phyloP scores from a whole-genome alignment of 306 rosid genomes.

The Hippophae tibetana region DNA sequence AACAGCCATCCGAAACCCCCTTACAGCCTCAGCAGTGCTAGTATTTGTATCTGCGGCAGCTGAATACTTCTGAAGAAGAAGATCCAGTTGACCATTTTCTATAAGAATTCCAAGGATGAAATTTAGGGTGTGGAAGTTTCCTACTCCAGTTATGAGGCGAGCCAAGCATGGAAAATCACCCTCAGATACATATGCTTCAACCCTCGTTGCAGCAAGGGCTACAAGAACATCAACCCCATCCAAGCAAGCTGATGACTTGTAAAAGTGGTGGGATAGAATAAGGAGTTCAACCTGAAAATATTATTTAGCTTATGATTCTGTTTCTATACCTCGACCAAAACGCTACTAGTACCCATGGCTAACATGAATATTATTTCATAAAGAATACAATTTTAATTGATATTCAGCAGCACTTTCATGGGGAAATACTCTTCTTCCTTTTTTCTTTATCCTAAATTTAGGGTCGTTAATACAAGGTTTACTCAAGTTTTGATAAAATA shows the following conservation, averaged over 20 bases:
- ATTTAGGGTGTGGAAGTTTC: conserved; percentile 81
- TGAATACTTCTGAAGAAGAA: conserved; percentile 92
- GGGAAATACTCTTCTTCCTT: no score
- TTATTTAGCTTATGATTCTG: conserved; percentile 8
- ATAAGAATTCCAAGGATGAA: conserved; percentile 95
- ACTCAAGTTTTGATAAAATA: no score
- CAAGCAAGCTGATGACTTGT: conserved; percentile 94
- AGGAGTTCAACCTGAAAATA: conserved; percentile 91
- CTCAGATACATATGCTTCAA: conserved; percentile 86
- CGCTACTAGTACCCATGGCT: no score
- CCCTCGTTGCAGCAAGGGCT: conserved; percentile 96
- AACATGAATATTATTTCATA: no score
- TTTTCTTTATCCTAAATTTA: no score
- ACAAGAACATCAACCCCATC: conserved; percentile 99
- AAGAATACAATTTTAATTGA: no score
- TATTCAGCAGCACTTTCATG: no score
- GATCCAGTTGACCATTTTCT: conserved; percentile 92
- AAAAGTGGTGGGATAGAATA: conserved; percentile 91
- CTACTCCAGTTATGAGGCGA: conserved; percentile 95
- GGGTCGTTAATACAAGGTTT: no score
- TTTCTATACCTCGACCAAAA: neutral
- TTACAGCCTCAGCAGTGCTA: conserved; percentile 77
- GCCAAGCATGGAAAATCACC: conserved; percentile 96
- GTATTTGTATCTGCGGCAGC: conserved; percentile 77
- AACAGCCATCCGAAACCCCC: conserved; percentile 96